phyloP scores from a whole-genome alignment of 2,329 filamentous ascomycete genomes.

The Xylariaceae sp. region DNA sequence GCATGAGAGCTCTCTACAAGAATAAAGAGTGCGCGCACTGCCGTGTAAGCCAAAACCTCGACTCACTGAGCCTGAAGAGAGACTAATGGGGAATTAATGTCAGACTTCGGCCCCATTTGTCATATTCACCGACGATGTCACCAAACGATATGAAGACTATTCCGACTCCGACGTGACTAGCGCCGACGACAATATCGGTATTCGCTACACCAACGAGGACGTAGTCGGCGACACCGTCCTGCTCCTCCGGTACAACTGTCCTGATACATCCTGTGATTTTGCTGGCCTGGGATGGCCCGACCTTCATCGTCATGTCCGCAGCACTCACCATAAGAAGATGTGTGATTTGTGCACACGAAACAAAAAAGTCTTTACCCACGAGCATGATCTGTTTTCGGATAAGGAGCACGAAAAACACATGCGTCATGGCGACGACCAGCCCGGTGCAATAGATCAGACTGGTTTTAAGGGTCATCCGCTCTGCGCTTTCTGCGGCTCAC shows the following conservation, averaged over 20 bases:
- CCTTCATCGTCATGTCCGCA: constrained; percentile 76
- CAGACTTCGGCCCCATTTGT: constrained; percentile 71
- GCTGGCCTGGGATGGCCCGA: constrained; percentile 73
- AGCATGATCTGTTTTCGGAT: constrained; percentile 86
- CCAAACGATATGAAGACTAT: constrained; percentile 85
- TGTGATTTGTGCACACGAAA: constrained; percentile 61
- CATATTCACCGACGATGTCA: constrained; percentile 82
- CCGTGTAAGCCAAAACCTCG: constrained; percentile 55
- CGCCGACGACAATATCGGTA: constrained; percentile 80
- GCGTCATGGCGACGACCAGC: constrained; percentile 83
- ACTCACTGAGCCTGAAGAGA: too few relatives aligned
- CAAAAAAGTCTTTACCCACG: constrained; percentile 98
- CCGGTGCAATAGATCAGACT: constrained; percentile 85
- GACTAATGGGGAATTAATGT: too few relatives aligned
- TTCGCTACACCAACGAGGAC: constrained; percentile 82
- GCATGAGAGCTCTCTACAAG: constrained; percentile 92
- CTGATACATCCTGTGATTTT: constrained; percentile 70
- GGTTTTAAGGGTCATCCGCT: constrained; percentile 95
- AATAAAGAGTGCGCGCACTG: constrained; percentile 96
- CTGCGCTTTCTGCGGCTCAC: constrained; percentile 84
- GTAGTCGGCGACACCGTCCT: constrained; percentile 90
- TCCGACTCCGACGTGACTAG: constrained; percentile 66
- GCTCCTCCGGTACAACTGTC: constrained; percentile 90
- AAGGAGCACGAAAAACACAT: constrained; percentile 83
- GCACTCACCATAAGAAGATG: constrained; percentile 70